phyloP scores from a whole-genome alignment of 345 rosid genomes.

The Punica granatum region DNA sequence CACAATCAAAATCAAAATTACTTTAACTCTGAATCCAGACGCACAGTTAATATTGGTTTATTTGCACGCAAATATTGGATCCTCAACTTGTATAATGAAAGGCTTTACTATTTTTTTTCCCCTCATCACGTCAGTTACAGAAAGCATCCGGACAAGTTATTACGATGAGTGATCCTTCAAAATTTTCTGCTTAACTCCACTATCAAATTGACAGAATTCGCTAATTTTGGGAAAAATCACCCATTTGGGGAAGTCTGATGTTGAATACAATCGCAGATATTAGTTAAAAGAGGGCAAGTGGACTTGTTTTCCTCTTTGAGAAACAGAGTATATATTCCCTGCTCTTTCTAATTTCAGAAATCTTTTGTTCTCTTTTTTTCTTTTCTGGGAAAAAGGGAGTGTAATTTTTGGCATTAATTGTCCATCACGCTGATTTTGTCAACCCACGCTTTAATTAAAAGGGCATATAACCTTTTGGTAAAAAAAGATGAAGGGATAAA shows the following conservation, averaged over 20 bases:
- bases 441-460: neutral
- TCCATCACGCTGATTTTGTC: neutral
- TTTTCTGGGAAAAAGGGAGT: neutral
- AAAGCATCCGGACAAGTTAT: no score
- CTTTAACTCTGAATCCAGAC: no score
- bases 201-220: neutral
- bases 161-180: no score
- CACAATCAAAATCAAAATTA: no score
- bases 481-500: no score
- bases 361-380: neutral
- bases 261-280: neutral
- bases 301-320: slow-evolving; percentile 1
- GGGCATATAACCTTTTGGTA: no score
- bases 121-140: no score
- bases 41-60: no score
- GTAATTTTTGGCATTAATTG: neutral
- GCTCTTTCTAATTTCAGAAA: neutral
- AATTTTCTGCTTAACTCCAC: no score
- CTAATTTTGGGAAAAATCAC: neutral
- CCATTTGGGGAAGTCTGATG: neutral
- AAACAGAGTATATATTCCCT: neutral
- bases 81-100: no score
- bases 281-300: neutral
- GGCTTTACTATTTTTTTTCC: no score
- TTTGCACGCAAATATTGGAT: no score